Percentiles rank a stretch among this genome's conserved stretches.
Conservation (phyloP, 768 basidiomycete species). For the Kwoniella heveanensis region DNA sequence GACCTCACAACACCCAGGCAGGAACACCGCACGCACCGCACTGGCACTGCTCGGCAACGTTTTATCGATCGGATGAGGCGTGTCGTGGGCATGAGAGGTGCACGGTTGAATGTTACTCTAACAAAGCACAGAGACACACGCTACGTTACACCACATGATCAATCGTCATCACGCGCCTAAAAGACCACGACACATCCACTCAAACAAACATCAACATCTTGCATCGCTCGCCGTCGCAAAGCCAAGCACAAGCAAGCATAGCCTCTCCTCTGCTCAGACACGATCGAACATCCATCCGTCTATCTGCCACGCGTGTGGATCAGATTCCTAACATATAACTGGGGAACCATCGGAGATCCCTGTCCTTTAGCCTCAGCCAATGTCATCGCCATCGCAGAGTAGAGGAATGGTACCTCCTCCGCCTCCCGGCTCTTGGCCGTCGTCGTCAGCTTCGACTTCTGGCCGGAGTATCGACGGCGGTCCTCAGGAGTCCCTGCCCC, state of each 20-base stretch:
- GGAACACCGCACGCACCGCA: not conserved
- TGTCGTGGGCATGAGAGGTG: not conserved
- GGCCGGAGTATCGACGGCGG: not conserved
- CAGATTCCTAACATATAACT: no score
- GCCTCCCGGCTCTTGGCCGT: conserved; percentile 14
- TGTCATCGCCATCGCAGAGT: conserved; percentile 23
- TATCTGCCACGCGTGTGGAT: no score
- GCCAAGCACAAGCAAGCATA: no score
- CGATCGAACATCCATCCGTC: no score
- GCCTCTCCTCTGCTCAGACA: no score
- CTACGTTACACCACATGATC: not conserved
- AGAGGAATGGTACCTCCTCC: conserved; percentile 17
- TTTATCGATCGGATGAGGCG: not conserved
- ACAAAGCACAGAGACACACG: not conserved
- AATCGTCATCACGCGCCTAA: not conserved
- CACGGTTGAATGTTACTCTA: not conserved
- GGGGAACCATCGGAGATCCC: no score
- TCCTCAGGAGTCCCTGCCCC: not conserved
- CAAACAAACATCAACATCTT: not conserved
- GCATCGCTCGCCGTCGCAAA: no score
- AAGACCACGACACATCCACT: not conserved
- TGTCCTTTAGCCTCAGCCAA: not conserved
- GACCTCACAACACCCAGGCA: not conserved
- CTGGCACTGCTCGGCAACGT: not conserved
- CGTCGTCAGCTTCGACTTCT: conserved; percentile 4